Evolutionary conservation across 2,329 filamentous ascomycete species (phyloP).

Genomic region (Parascedosporium putredinis): DNA sequence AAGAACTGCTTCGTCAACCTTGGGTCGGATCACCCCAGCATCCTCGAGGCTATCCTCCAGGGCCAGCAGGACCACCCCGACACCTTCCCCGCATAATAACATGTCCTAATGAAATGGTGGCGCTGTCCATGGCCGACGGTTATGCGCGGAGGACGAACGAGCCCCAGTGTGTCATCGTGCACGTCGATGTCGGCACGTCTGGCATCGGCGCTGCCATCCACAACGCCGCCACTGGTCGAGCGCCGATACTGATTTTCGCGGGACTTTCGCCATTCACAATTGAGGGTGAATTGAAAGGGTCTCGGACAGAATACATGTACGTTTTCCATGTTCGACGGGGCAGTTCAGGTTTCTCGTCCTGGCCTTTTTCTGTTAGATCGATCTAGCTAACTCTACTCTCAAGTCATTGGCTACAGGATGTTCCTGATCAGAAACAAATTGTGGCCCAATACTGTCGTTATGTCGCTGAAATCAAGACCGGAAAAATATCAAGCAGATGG

Average conservation of each 20-base stretch:
- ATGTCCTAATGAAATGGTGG: conserved; percentile 80
- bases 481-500: conserved; percentile 83
- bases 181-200: conserved; percentile 75
- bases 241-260: conserved; percentile 68
- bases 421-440: conserved; percentile 72
- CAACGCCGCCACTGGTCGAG: conserved; percentile 65
- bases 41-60: conserved; percentile 72
- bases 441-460: conserved; percentile 80
- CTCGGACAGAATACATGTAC: conserved; percentile 77
- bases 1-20: conserved; percentile 54
- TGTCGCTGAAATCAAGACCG: conserved; percentile 70
- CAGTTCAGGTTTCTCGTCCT: no score
- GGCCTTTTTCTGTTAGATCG: no score
- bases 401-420: conserved; percentile 79
- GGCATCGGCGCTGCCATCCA: conserved; percentile 68
- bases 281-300: conserved; percentile 67
- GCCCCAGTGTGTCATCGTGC: conserved; percentile 68
- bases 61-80: conserved; percentile 56
- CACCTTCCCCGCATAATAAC: conserved; percentile 62
- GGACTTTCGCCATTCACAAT: conserved; percentile 67
- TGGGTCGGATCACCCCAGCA: conserved; percentile 63
- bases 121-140: conserved; percentile 74
- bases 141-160: conserved; percentile 63
- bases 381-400: no score
- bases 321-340: no score